Conservation (phyloP, 2,329 filamentous ascomycete genomes). For the Diplodia scrobiculata region DNA sequence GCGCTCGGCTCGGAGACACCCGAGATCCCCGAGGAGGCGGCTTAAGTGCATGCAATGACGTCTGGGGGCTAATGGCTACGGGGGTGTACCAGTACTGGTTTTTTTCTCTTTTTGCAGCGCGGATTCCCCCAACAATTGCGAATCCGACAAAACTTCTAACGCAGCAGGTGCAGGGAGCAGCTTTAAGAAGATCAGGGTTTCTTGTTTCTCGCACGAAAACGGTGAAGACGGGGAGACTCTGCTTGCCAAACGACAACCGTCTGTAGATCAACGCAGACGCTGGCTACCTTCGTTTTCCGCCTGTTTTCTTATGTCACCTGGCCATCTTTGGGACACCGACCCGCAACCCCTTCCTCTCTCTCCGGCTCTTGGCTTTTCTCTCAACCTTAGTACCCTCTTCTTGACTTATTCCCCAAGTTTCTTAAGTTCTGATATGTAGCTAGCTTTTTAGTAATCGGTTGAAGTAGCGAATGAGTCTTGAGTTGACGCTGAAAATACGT, state of each 20-base stretch:
- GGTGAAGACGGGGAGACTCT: slow-evolving; percentile 13
- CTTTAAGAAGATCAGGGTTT: slow-evolving; percentile 23
- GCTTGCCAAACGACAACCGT: slow-evolving; percentile 15
- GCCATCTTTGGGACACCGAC: slow-evolving; percentile 10
- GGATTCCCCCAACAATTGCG: slow-evolving; percentile 17
- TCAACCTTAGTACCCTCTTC: slow-evolving; percentile 26
- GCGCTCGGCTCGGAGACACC: slow-evolving; percentile 23
- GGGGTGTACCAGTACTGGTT: slow-evolving; percentile 28
- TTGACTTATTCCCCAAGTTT: slow-evolving; percentile 30
- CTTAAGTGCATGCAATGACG: slow-evolving; percentile 20
- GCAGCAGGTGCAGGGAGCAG: slow-evolving; percentile 28
- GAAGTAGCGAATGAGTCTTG: slow-evolving; percentile 28
- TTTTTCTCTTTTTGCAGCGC: slow-evolving; percentile 28
- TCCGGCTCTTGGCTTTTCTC: slow-evolving; percentile 15
- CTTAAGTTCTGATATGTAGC: slow-evolving; percentile 29
- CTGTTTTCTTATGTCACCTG: slow-evolving; percentile 26
- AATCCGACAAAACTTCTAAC: slow-evolving; percentile 29
- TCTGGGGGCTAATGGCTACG: slow-evolving; percentile 19
- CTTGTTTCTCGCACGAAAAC: slow-evolving; percentile 21
- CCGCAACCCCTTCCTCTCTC: slow-evolving; percentile 1
- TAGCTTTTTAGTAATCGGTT: slow-evolving; percentile 30
- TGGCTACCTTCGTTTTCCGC: slow-evolving; percentile 17
- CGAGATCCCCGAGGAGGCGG: slow-evolving; percentile 25
- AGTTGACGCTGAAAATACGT: slow-evolving; percentile 15
- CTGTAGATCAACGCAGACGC: slow-evolving; percentile 7